Conservation (phyloP, 495 filamentous ascomycete species). For the Bathelium albidoporum region DNA sequence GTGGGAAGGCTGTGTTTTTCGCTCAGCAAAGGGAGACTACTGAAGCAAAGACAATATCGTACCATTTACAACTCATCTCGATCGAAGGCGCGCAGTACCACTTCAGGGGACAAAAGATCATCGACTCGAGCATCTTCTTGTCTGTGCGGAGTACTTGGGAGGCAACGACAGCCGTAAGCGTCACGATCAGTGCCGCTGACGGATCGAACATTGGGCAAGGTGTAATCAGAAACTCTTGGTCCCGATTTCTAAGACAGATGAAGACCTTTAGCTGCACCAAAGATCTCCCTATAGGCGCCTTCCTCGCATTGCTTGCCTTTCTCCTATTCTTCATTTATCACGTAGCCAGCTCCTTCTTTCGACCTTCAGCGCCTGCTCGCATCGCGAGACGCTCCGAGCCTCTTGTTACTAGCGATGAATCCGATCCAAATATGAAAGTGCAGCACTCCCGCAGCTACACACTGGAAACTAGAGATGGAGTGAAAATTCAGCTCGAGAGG, state of each 20-base stretch:
- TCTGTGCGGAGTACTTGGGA: background rate
- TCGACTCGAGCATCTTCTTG: constrained; percentile 2
- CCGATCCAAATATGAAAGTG: background rate
- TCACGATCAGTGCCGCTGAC: background rate
- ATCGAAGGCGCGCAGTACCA: background rate
- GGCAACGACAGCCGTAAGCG: background rate
- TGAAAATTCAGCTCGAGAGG: background rate
- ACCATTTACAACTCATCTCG: background rate
- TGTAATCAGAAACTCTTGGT: background rate
- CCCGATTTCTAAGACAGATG: background rate
- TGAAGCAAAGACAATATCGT: background rate
- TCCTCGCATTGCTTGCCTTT: background rate
- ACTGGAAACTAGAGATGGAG: background rate
- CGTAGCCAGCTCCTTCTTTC: background rate
- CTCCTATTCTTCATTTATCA: background rate
- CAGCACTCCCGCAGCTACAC: background rate
- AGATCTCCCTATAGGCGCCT: background rate
- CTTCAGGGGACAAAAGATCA: background rate
- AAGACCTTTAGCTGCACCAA: background rate
- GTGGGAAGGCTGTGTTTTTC: background rate
- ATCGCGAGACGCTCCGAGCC: background rate
- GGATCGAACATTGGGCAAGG: background rate
- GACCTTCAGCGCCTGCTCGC: background rate
- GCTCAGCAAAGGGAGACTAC: background rate
- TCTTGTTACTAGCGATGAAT: background rate